phyloP scores from a whole-genome alignment of 2,329 filamentous ascomycete species.

The Ceratocystis alfenasii region DNA sequence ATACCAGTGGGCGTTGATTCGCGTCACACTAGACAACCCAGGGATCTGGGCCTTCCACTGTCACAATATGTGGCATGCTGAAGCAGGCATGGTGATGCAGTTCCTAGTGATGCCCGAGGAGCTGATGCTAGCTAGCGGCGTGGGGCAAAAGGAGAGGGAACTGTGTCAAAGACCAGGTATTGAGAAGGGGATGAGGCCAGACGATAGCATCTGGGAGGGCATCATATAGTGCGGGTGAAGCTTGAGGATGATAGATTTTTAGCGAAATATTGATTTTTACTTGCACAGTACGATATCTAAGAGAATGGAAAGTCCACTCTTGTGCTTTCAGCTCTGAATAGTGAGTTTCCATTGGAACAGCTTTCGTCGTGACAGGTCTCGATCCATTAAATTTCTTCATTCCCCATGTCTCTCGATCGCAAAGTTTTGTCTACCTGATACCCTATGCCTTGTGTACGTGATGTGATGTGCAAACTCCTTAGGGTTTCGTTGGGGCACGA shows the following conservation, averaged over 20 bases:
- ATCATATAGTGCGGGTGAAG: constrained; percentile 8
- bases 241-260: neutral
- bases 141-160: constrained; percentile 23
- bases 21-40: constrained; percentile 45
- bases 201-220: constrained; percentile 32
- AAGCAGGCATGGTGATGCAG: constrained; percentile 49
- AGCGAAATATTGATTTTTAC: neutral
- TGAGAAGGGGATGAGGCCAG: constrained; percentile 28
- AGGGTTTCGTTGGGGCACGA: too few relatives aligned
- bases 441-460: too few relatives aligned
- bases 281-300: neutral
- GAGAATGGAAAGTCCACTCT: too few relatives aligned
- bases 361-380: too few relatives aligned
- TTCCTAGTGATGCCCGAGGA: constrained; percentile 30
- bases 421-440: too few relatives aligned
- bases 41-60: constrained; percentile 49
- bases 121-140: neutral
- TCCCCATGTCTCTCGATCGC: too few relatives aligned
- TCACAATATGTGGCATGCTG: constrained; percentile 47
- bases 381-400: too few relatives aligned
- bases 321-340: too few relatives aligned
- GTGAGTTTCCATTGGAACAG: too few relatives aligned
- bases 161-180: constrained; percentile 29
- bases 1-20: constrained; percentile 43
- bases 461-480: too few relatives aligned